A percentile compares a stretch with the other conserved stretches of the same genome.
These are phyloP conservation scores for Cryptococcus sp. DNA, from an alignment of 1,284 basidiomycete genomes.

Conservation along the genomic window DNA sequence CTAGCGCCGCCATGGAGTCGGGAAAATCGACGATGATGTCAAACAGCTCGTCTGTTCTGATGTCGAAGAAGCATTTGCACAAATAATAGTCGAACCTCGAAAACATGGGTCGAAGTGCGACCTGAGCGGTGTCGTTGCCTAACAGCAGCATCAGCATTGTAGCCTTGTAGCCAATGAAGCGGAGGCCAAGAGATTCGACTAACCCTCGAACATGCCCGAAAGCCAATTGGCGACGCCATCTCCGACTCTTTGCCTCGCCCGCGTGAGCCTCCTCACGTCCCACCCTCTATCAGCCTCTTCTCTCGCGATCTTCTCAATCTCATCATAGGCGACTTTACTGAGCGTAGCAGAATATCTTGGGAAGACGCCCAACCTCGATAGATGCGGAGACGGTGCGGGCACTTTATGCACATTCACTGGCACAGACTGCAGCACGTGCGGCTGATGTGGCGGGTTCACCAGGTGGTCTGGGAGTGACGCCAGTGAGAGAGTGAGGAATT, in stretches of 20 bases:
- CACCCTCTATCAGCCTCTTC: slow-evolving; percentile 69
- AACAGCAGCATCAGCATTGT: background rate
- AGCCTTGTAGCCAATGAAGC: background rate
- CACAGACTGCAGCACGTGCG: slow-evolving; percentile 18
- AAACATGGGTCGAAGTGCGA: slow-evolving; percentile 75
- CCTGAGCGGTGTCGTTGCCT: slow-evolving; percentile 34
- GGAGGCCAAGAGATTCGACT: slow-evolving; percentile 6
- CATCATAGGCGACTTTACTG: slow-evolving; percentile 77
- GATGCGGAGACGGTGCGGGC: slow-evolving; percentile 48
- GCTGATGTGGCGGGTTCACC: slow-evolving; percentile 14
- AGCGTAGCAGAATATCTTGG: slow-evolving; percentile 83
- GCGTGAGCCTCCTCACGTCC: slow-evolving; percentile 65
- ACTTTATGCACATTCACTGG: slow-evolving; percentile 24
- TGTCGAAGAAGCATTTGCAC: slow-evolving; percentile 80
- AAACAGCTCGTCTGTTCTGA: slow-evolving; percentile 84
- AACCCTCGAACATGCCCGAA: slow-evolving; percentile 67
- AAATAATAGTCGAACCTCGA: slow-evolving; percentile 87
- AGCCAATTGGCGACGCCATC: slow-evolving; percentile 80
- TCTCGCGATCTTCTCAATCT: slow-evolving; percentile 72
- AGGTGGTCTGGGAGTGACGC: slow-evolving; percentile 19
- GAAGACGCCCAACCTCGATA: slow-evolving; percentile 73
- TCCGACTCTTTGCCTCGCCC: slow-evolving; percentile 71
- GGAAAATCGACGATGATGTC: slow-evolving; percentile 95
- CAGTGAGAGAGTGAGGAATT: slow-evolving; percentile 39
- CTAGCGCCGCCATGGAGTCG: slow-evolving; percentile 79